These are phyloP conservation scores for Bipolaris bicolor DNA, from an alignment of 2,329 filamentous ascomycete species.

Conservation along the genomic window DNA sequence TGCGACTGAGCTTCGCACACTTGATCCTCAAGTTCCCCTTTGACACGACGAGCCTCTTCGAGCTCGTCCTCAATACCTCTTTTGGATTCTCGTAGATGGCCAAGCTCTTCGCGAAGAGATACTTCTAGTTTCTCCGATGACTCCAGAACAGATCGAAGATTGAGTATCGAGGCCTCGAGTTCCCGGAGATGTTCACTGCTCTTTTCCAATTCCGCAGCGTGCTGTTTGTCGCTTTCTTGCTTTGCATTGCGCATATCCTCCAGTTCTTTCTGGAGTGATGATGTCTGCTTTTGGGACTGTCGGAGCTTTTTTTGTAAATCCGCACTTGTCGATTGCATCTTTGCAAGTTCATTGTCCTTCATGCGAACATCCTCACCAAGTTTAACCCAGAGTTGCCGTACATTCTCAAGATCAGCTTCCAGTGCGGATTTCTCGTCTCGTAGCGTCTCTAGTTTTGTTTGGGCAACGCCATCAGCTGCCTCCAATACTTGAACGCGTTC, in stretches of 20 bases:
- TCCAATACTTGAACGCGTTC: conserved; percentile 30
- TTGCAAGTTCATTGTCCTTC: conserved; percentile 31
- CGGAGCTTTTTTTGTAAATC: conserved; percentile 30
- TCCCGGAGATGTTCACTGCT: conserved; percentile 32
- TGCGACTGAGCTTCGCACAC: conserved; percentile 11
- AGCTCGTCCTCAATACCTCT: conserved; percentile 19
- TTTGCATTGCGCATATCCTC: conserved; percentile 23
- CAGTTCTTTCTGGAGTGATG: conserved; percentile 28
- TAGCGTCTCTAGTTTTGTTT: conserved; percentile 29
- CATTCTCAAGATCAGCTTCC: conserved; percentile 26
- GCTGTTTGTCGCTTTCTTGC: conserved; percentile 18
- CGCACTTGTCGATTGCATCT: conserved; percentile 27
- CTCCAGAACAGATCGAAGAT: conserved; percentile 22
- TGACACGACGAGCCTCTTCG: conserved; percentile 10
- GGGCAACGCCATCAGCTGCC: conserved; percentile 20
- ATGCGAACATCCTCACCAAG: conserved; percentile 30
- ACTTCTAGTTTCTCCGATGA: conserved; percentile 25
- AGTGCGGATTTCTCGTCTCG: conserved; percentile 27
- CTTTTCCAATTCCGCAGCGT: conserved; percentile 18
- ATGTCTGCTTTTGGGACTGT: conserved; percentile 26
- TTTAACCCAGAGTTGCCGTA: conserved; percentile 25
- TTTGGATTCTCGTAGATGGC: conserved; percentile 19
- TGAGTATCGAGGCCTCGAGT: conserved; percentile 28
- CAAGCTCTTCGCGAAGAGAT: conserved; percentile 23
- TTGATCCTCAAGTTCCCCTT: conserved; percentile 17